Evolutionary conservation across 331 rosid species (phyloP).

Genomic region (Quercus lobata): DNA sequence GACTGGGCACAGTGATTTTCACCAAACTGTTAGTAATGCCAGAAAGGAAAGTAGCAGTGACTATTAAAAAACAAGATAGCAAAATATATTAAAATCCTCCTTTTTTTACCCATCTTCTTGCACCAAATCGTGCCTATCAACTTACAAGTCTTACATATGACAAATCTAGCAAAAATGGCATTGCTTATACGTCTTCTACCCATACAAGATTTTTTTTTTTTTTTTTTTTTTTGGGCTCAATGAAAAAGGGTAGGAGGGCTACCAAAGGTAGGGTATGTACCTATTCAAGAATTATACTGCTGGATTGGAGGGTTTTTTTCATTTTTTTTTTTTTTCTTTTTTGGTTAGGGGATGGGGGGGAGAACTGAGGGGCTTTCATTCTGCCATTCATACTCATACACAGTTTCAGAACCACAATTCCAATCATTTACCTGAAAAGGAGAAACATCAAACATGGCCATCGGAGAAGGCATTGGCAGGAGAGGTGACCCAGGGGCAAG

Average conservation of each 20-base stretch:
- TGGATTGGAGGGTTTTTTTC: neutral
- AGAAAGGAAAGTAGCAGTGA: neutral
- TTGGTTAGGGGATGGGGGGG: too few species aligned
- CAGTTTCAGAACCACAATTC: neutral
- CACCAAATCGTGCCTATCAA: neutral
- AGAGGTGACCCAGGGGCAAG: slow-evolving; percentile 97
- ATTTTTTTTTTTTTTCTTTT: too few species aligned
- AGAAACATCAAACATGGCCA: slow-evolving; percentile 92
- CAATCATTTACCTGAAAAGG: slow-evolving; percentile 76
- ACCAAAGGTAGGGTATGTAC: neutral
- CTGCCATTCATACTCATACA: neutral
- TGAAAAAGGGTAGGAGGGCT: too few species aligned
- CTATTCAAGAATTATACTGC: neutral
- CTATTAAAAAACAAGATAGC: neutral
- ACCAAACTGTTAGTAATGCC: slow-evolving; percentile 10
- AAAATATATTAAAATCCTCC: neutral
- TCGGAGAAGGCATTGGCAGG: slow-evolving; percentile 83
- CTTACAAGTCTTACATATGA: neutral
- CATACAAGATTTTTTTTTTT: neutral
- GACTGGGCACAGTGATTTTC: slow-evolving; percentile 49
- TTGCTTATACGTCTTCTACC: neutral
- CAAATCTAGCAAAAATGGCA: neutral
- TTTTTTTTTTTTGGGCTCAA: too few species aligned
- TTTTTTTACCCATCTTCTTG: neutral
- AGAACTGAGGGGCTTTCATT: neutral